Percentiles rank a stretch among this genome's conserved stretches.
These are phyloP conservation scores for Erodium moschatum DNA, from an alignment of 441 rosid species.

Conservation along the genomic window DNA sequence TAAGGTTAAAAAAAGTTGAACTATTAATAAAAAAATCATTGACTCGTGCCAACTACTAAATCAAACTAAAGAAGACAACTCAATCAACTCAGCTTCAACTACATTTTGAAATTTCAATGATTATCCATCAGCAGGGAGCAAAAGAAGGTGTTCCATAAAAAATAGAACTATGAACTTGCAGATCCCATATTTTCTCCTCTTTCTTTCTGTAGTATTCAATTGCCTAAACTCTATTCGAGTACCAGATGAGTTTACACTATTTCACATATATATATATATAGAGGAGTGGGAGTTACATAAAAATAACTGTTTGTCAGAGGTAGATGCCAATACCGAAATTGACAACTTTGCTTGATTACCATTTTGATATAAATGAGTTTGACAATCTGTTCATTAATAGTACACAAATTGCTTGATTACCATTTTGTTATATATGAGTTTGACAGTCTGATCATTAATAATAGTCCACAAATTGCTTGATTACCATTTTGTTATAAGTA, in stretches of 20 bases:
- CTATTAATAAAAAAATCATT: no score
- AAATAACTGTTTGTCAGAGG: no score
- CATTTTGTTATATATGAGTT: no score
- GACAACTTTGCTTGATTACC: no score
- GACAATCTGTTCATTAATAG: neutral
- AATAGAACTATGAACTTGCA: neutral
- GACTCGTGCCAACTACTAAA: neutral
- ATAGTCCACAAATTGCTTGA: no score
- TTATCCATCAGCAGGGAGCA: neutral
- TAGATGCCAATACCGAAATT: no score
- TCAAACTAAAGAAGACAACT: neutral
- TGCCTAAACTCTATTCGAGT: neutral
- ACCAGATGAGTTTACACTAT: neutral
- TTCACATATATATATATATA: neutral
- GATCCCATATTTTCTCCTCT: neutral
- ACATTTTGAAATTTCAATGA: neutral
- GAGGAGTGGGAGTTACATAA: no score
- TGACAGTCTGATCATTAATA: neutral
- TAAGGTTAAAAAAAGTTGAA: neutral
- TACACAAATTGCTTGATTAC: no score
- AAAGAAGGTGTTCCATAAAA: neutral
- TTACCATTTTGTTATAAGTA: neutral
- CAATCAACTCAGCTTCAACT: neutral
- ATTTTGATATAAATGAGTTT: no score
- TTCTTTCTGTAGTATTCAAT: neutral